Evolutionary conservation across 2,329 filamentous ascomycete genomes (phyloP).

Genomic region (Ceratocystis albifundus): DNA sequence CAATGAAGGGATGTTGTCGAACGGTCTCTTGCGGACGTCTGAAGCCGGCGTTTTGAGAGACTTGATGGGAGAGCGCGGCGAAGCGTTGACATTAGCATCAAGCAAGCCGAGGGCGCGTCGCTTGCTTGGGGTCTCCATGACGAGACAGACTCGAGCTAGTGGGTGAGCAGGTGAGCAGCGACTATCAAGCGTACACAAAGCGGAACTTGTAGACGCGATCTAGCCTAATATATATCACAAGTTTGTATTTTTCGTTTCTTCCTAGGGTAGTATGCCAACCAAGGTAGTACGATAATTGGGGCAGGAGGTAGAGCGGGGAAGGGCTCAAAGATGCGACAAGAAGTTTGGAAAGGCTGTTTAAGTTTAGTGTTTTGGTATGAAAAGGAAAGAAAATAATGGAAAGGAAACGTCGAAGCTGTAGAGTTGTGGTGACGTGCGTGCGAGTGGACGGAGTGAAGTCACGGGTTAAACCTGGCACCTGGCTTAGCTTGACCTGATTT

Average conservation of each 20-base stretch:
- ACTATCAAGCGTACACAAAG: no score
- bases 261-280: no score
- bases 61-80: slow-evolving; percentile 21
- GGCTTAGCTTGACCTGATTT: no score
- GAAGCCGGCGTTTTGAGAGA: slow-evolving; percentile 16
- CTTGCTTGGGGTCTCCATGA: slow-evolving; percentile 22
- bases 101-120: slow-evolving; percentile 23
- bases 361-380: background rate
- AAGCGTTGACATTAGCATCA: slow-evolving; percentile 22
- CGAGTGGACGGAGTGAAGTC: background rate
- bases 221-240: no score
- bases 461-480: no score
- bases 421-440: background rate
- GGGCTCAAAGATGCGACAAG: background rate
- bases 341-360: background rate
- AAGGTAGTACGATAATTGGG: no score
- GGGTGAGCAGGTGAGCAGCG: background rate
- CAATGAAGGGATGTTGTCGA: slow-evolving; percentile 17
- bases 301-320: no score
- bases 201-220: background rate
- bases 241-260: no score
- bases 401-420: background rate
- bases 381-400: background rate
- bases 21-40: slow-evolving; percentile 11
- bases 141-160: background rate